Percentiles rank a stretch among this genome's conserved stretches.
phyloP scores from a whole-genome alignment of 2,329 filamentous ascomycete genomes.

The Neonectria faginata region DNA sequence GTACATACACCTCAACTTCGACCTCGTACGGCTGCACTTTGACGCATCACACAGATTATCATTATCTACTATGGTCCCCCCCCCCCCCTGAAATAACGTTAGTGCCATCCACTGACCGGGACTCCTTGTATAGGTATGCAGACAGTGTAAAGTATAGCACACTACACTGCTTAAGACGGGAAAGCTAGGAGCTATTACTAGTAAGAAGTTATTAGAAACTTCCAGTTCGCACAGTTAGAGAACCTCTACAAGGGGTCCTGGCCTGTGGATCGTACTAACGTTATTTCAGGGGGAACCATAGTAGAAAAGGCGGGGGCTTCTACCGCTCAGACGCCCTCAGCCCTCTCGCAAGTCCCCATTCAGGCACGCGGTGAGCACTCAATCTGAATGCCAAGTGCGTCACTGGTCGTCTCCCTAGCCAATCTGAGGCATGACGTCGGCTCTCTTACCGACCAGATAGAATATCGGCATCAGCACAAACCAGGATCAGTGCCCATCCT shows the following conservation, averaged over 20 bases:
- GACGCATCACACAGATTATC: background rate
- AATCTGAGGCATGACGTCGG: conserved; percentile 18
- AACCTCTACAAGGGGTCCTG: no score
- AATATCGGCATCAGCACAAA: conserved; percentile 17
- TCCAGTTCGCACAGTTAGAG: no score
- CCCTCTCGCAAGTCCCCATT: background rate
- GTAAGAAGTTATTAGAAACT: no score
- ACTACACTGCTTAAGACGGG: no score
- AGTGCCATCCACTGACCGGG: no score
- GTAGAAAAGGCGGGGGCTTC: background rate
- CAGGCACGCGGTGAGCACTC: conserved; percentile 9
- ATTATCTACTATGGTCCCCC: background rate
- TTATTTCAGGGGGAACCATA: no score
- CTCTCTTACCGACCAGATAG: background rate
- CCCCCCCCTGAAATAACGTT: no score
- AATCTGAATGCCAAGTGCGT: conserved; percentile 20
- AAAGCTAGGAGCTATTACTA: no score
- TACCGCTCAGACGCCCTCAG: background rate
- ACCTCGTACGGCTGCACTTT: background rate
- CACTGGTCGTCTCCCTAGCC: conserved; percentile 6
- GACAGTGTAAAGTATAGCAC: no score
- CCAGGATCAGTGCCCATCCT: conserved; percentile 16
- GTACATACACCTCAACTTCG: background rate
- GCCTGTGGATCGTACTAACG: no score
- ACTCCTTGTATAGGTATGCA: no score